Evolutionary conservation across 2,329 filamentous ascomycete genomes (phyloP), one percentile per base, ranked within the genome.

Genomic region (Ascomycota sp.): DNA sequence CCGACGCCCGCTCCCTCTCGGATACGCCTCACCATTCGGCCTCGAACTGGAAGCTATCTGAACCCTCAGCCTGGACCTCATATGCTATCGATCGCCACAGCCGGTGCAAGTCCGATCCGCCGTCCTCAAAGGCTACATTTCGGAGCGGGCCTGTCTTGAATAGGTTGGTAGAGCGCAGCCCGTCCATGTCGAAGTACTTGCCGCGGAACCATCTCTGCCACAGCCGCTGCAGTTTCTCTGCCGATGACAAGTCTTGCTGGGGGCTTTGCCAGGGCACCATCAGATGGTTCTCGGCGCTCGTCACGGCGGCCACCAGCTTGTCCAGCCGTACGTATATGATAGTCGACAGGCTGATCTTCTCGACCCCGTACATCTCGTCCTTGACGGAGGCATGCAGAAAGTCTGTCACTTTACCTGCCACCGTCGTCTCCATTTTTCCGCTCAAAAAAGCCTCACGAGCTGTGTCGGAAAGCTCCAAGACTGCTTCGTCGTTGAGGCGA

Each of bases 11-110:
- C 15, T 17, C 15, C 15, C 15, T 3, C 15, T 12, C 19, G 19
- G 3, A 5, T 13, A 12, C 4, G n/a, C 45, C 60, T 49, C 45
- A 68, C 63, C 62, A 49, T 33, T 65, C 65, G 17, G 55, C 48
- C 29, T 58, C 49, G 31, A 63, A 63, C 22, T 52, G 42, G 13
- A 49, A 38, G 28, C 57, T 55, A 4, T 45, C 52, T 33, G 59
- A 53, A 7, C 50, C 36, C 32, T 53, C 57, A 2, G 55, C 56
- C 7, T 56, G 38, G 8, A 47, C 43, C 17, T 50, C 42, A 12
- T 35, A 41, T 10, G 44, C 35, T 20, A 39, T 47, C 3, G 54
- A 48, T 29, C 47, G 44, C 57, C 57, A 59, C 13, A 49, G 46
- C 6, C 46, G 44, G 28, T 46, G 32, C 10, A 42, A 35, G 15